These are phyloP conservation scores for Oldenlandia corymbosa DNA, from an alignment of 257 asterid species.

Conservation along the genomic window DNA sequence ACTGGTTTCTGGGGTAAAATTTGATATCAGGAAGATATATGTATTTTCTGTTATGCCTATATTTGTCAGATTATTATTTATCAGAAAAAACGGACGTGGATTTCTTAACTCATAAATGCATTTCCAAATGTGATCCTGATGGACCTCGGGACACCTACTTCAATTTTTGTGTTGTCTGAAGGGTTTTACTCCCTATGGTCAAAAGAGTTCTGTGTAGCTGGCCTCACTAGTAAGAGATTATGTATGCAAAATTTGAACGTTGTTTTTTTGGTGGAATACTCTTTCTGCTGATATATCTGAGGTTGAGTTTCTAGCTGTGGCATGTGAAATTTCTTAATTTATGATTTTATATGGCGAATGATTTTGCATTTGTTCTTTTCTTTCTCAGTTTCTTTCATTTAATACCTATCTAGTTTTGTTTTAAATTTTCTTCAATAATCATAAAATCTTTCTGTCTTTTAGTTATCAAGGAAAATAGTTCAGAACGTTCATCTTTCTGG, in stretches of 20 bases:
- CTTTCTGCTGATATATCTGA: background rate
- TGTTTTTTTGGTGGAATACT: background rate
- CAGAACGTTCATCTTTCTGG: slow-evolving; percentile 95
- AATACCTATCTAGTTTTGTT: background rate
- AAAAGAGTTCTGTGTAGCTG: background rate
- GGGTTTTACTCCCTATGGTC: background rate
- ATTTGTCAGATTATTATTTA: background rate
- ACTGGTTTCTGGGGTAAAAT: background rate
- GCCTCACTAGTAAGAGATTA: background rate
- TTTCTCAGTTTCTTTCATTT: background rate
- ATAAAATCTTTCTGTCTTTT: slow-evolving; percentile 12
- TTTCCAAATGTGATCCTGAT: background rate
- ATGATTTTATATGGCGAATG: background rate
- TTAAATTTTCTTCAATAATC: background rate
- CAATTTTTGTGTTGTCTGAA: background rate
- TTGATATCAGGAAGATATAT: background rate
- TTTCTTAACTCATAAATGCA: too few species aligned
- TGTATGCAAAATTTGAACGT: background rate
- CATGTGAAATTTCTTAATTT: slow-evolving; percentile 4
- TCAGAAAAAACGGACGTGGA: too few species aligned
- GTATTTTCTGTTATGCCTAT: background rate
- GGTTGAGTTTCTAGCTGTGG: background rate
- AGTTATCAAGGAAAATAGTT: slow-evolving; percentile 88
- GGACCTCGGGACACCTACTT: background rate
- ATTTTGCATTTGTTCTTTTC: background rate